Conservation (phyloP, 305 asterid species). For the Fraxinus xanthoxyloides region DNA sequence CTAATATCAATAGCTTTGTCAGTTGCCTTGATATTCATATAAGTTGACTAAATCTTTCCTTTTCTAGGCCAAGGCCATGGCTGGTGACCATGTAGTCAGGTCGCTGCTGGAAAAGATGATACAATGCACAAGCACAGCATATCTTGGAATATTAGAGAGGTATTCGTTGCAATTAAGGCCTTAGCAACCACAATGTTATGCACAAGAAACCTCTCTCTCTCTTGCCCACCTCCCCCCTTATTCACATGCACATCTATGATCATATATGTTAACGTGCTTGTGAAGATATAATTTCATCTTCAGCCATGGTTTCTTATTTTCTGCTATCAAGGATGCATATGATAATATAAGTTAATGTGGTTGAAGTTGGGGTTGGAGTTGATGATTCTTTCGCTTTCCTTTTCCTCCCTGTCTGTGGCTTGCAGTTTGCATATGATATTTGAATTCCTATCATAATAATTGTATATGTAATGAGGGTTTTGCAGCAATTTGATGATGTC, state of each 20-base stretch:
- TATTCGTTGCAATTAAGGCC: conserved; percentile 31
- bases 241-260: neutral
- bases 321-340: neutral
- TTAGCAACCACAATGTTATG: neutral
- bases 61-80: conserved; percentile 94
- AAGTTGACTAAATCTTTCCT: conserved; percentile 19
- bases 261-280: neutral
- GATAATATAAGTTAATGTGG: neutral
- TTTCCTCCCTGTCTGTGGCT: neutral
- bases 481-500: conserved; percentile 13
- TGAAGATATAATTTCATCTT: neutral
- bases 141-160: conserved; percentile 95
- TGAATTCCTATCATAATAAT: neutral
- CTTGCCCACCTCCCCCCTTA: neutral
- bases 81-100: conserved; percentile 92
- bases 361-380: neutral
- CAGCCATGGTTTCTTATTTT: neutral
- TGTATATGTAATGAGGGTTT: neutral
- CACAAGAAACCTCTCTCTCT: neutral
- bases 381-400: neutral
- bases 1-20: conserved; percentile 13
- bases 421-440: neutral
- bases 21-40: conserved; percentile 27
- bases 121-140: conserved; percentile 85
- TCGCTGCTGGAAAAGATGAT: conserved; percentile 93